Base-by-base conservation (phyloP, 805 yeast species). In the Saturnispora diversa region DNA sequence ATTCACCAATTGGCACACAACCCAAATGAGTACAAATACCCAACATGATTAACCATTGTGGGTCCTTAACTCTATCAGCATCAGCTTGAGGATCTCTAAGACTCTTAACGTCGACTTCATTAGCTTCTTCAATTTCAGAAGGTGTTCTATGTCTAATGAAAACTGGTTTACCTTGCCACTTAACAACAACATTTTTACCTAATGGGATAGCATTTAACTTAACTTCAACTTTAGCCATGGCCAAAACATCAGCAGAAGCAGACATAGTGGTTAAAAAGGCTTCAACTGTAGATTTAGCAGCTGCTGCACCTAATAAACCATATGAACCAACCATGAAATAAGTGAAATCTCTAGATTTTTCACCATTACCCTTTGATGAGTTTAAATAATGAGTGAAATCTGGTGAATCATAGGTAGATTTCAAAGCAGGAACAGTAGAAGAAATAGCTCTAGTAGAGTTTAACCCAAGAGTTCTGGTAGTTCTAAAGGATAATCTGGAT, bases 131-230 rank as follows among this genome's bases (percentile, higher is more conserved):
- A 54, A 92, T 88, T 74, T 92, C 99, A 47, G 72, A 77, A 34
- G 75, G 68, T 34, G 98, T 88, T 78, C 99, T 84, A 77, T 92
- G 99, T 77, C 99, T 90, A 66, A 92, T 87, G 71, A 92, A 92
- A 52, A 92, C 96, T 51, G 99, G 99, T 75, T 92, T 92, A 70
- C 99, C 99, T 70, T 94, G 96, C 99, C 99, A 92, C 71, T 92
- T 92, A 54, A 92, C 95, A 60, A 92, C 85, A 50, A 92, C 94
- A 68, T 92, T 92, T 75, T 90, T 90, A 68, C 97, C 97, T 64
- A 81, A 86, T 58, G 99, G 99, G 51, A 92, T 86, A 49, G 85
- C 83, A 43, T 81, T 77, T 58, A 92, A 79, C 64, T 84, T 88
- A 54, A 92, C 96, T 74, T 92, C 98, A 57, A 90, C 96, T 73